Evolutionary conservation across 2,329 filamentous ascomycete species (phyloP), one percentile per base, ranked within the genome.

Genomic region (Alternaria infectoria): DNA sequence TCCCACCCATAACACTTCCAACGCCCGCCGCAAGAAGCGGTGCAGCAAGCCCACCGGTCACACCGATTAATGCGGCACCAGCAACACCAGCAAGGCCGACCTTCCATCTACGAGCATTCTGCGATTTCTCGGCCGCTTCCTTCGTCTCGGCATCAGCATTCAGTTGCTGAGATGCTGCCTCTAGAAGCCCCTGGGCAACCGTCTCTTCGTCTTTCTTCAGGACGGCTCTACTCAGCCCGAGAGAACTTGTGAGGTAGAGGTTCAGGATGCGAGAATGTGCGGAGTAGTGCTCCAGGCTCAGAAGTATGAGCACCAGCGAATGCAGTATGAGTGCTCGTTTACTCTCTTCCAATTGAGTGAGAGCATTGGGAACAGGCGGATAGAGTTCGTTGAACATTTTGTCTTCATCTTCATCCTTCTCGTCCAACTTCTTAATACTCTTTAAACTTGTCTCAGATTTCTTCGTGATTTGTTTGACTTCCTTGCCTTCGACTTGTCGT

Each of bases 1-100:
- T 80, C 0, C 93, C 93, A 23, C 91, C 90, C 82, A 94, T 91
- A 0, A 95, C 85, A 1, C 88, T 90, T 23, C 94, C 94, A 44
- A 98, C 86, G 1, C 93, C 92, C 10, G 91, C 93, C 19, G 89
- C 90, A 13, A 92, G 87, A 3, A 98, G 83, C 0, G 93, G 90
- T 2, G 91, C 89, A 9, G 93, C 91, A 10, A 97, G 86, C 30
- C 91, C 91, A 26, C 91, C 91, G 0, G 93, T 97, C 4, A 92
- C 87, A 10, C 89, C 89, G n/a, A 97, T 94, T 2, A 97, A 83
- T 0, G 92, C 92, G 2, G 95, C 95, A 11, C 95, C 95, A 0
- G 93, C 93, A 0, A 96, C 93, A 9, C 91, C 92, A 0, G 94
- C 95, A 25, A 97, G 84, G 0, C 94, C 93, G 19, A 97, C 93